Conservation (phyloP, 2,329 filamentous ascomycete genomes). For the Pyrenochaeta sp. region DNA sequence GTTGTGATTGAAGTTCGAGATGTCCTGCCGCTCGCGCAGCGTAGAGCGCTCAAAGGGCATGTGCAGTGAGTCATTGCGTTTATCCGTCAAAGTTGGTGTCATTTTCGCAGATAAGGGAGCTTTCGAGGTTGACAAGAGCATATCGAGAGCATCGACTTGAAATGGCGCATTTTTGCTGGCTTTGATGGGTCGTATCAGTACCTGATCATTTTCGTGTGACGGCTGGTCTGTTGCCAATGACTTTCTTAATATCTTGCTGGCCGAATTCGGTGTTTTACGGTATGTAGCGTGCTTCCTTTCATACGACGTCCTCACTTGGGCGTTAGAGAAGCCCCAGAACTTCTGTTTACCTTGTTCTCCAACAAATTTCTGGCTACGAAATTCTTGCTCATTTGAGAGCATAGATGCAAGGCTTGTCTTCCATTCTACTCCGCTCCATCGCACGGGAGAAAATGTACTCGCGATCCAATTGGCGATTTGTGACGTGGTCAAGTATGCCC, state of each 20-base stretch:
- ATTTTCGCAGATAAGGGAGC: background rate
- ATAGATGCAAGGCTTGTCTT: slow-evolving; percentile 17
- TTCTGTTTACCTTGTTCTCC: background rate
- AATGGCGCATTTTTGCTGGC: background rate
- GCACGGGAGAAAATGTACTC: slow-evolving; percentile 18
- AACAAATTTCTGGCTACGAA: slow-evolving; percentile 8
- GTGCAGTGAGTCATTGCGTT: background rate
- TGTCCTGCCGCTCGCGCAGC: background rate
- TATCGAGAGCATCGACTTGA: background rate
- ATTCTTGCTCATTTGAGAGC: slow-evolving; percentile 22
- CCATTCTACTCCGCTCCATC: slow-evolving; percentile 17
- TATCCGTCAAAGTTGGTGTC: background rate
- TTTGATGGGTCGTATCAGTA: background rate
- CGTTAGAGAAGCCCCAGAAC: slow-evolving; percentile 1
- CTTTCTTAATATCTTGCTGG: background rate
- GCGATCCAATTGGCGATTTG: slow-evolving; percentile 20
- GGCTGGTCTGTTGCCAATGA: background rate
- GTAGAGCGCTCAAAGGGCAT: slow-evolving; percentile 13
- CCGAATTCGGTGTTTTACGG: background rate
- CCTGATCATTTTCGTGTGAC: background rate
- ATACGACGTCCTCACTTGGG: background rate
- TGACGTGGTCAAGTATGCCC: slow-evolving; percentile 12
- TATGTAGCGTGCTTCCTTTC: slow-evolving; percentile 9
- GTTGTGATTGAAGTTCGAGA: background rate
- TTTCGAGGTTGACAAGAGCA: background rate